Evolutionary conservation across 257 asterid genomes (phyloP), one percentile per base, ranked within the genome.

Genomic region (Knoxia roxburghii): DNA sequence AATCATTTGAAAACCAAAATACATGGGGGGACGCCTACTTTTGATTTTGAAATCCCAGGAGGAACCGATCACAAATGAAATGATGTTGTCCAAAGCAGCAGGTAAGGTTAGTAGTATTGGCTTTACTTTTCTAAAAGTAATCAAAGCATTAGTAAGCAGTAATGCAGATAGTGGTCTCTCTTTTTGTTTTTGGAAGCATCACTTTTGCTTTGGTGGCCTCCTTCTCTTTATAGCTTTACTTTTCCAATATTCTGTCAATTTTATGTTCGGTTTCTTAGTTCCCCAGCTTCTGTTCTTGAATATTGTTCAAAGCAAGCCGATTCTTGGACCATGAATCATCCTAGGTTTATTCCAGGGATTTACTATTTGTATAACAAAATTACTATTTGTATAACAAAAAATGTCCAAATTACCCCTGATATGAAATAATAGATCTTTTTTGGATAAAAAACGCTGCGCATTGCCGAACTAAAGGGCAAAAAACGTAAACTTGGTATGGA

Each of bases 141-240:
- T 61, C 40, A 32, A 60, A 32, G 61, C 70, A 72, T 67, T 67
- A 61, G 37, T 18, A 62, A 18, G 12, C 61, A 67, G 60, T 64
- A 57, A 65, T 51, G 76, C 24, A 73, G 67, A 73, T 61, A 54
- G 79, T 69, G 75, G n/a, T n/a, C 68, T 37, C 40, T 68, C 79
- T 76, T 69, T 76, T 67, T 62, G 65, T 73, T 75, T 67, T 67
- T 56, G 65, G 75, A 71, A 76, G 73, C 73, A 65, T 73, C 73
- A 61, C 69, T 75, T 82, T 83, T 66, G 71, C 79, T 78, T 80
- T 70, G 72, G 51, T 55, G 72, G 51, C 50, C 24, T 41, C 43
- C 52, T 11, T 62, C 35, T 64, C 60, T 84, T 72, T 70, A 30
- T 67, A 50, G 33, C 69, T 58, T 62, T 71, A 7, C 53, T 70